These are phyloP conservation scores for Candida quercuum DNA, from an alignment of 805 yeast species.

Conservation along the genomic window DNA sequence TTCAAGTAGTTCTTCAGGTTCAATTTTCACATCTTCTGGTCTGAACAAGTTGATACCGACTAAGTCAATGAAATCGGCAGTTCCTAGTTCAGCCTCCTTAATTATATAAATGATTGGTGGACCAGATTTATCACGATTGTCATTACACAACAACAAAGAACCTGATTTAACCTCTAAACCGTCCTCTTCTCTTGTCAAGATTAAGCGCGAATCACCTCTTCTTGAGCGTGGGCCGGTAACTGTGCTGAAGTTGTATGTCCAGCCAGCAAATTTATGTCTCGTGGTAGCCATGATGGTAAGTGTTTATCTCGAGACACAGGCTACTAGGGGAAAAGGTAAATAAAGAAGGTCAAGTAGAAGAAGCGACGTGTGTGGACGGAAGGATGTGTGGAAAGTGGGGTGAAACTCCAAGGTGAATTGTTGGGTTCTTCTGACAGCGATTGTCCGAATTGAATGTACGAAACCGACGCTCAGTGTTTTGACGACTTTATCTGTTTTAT, in stretches of 20 bases:
- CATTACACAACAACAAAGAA: constrained; percentile 38
- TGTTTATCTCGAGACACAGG: not conserved
- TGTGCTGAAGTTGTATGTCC: constrained; percentile 16
- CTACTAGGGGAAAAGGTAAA: not conserved
- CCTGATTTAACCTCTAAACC: constrained; percentile 47
- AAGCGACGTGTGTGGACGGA: not conserved
- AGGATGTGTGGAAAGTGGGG: too few relatives aligned
- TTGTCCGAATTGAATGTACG: too few relatives aligned
- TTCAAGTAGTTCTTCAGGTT: constrained; percentile 21
- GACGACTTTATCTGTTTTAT: too few relatives aligned
- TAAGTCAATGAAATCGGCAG: constrained; percentile 41
- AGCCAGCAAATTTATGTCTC: constrained; percentile 15
- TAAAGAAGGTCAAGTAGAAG: not conserved
- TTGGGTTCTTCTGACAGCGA: too few relatives aligned
- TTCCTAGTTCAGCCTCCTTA: constrained; percentile 47
- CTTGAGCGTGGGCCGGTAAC: constrained; percentile 7
- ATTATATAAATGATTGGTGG: constrained; percentile 41
- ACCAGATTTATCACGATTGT: constrained; percentile 28
- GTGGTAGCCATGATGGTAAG: constrained; percentile 20
- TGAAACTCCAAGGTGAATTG: too few relatives aligned
- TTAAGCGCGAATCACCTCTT: constrained; percentile 10
- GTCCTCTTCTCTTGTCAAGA: constrained; percentile 38
- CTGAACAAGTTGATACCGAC: constrained; percentile 44
- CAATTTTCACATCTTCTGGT: constrained; percentile 32
- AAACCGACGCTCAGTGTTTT: too few relatives aligned